Evolutionary conservation across 345 rosid genomes (phyloP), one percentile per base, ranked within the genome.

Genomic region (Zanthoxylum bungeanum): DNA sequence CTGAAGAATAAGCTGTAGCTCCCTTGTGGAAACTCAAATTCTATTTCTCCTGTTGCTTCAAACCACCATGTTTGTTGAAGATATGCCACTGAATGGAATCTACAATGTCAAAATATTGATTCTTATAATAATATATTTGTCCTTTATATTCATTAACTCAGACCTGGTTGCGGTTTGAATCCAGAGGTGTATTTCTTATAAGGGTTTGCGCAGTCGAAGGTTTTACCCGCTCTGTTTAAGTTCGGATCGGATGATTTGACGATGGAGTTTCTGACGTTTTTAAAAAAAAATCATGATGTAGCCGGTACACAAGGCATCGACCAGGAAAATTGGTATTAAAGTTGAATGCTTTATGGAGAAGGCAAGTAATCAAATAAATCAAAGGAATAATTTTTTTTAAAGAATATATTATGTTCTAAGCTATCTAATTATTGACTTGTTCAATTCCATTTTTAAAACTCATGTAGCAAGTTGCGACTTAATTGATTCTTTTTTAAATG

Each of bases 31-130:
- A 90, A 92, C 60, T 87, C 89, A 68, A 95, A 92, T 66, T 77
- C 93, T 7, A 89, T 51, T 61, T 87, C 85, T 37, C 99, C 99
- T 21, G 81, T 87, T 17, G 83, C 89, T 81, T 95, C 98, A 50
- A 88, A 87, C 99, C 99, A 95, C 99, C 99, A 92, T 33, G 89
- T 87, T 84, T 95, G 98, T 75, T 93, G 90, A 50, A 95, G 98
- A 82, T 89, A 95, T 72, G 96, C 93, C 62, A 89, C 82, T 19
- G 90, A 78, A 11, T 77, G 73, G 72, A 92, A 95, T 75, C 98
- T 89, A 69, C 36, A 44, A 44, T 12, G 16, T 4, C 49, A 14
- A 12, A 44, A 14, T 44, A 44, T 44, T 16, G 49, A 4, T 44
- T 17, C 49, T 44, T 5, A n/a, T n/a, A n/a, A n/a, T n/a, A n/a